Conservation (phyloP, 805 yeast genomes). For the Saturnispora silvae region DNA sequence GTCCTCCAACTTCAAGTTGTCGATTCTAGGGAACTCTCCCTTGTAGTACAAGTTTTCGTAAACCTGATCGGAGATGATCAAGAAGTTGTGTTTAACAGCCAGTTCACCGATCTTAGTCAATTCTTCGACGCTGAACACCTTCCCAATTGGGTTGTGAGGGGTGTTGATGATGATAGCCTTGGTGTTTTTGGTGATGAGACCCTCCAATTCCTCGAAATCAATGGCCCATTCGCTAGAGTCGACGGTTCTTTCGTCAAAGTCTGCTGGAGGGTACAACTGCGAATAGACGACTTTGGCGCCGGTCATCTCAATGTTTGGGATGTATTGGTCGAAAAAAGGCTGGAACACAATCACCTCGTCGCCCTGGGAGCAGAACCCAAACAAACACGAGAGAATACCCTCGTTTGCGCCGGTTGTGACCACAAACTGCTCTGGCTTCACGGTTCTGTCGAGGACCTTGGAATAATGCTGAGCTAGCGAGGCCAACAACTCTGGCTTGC, state of each 20-base stretch:
- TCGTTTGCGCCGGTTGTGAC: conserved; percentile 97
- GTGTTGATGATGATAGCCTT: conserved; percentile 82
- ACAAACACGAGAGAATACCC: conserved; percentile 77
- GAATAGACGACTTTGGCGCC: conserved; percentile 90
- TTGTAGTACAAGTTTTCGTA: conserved; percentile 81
- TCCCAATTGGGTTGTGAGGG: conserved; percentile 96
- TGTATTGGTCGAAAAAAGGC: conserved; percentile 95
- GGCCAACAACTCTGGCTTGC: conserved; percentile 65
- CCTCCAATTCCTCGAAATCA: conserved; percentile 67
- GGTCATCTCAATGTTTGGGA: conserved; percentile 84
- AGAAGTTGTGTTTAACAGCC: conserved; percentile 75
- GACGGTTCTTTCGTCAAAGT: conserved; percentile 50
- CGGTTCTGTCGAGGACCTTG: conserved; percentile 46
- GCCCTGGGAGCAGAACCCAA: conserved; percentile 75
- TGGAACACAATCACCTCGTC: conserved; percentile 96
- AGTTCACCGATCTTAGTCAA: conserved; percentile 64
- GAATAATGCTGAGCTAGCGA: conserved; percentile 66
- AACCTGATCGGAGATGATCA: conserved; percentile 87
- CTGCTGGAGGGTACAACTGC: conserved; percentile 73
- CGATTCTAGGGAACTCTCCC: conserved; percentile 63
- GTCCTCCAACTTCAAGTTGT: conserved; percentile 63
- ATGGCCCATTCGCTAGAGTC: conserved; percentile 82
- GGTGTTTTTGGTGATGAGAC: conserved; percentile 63
- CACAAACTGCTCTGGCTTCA: conserved; percentile 52
- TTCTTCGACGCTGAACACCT: conserved; percentile 71